Base-by-base conservation (phyloP, 306 rosid genomes). In the Trifolium pratense region DNA sequence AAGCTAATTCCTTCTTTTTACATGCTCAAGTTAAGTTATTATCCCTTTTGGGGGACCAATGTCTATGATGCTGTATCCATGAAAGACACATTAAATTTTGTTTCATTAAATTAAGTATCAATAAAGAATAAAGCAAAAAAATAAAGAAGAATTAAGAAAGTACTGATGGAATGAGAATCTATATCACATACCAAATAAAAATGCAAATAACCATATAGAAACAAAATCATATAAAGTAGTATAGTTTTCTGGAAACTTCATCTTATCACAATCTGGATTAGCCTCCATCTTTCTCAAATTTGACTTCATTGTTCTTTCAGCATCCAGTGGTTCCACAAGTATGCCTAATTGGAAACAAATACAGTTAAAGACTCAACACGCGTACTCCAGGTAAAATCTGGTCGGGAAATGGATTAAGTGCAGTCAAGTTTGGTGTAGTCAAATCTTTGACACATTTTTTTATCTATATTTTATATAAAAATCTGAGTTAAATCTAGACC, bases 291-390 rank as follows among this genome's bases (percentile, higher is more conserved):
- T 72, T 32, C 1, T 26, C 78, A 71, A 56, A 55, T 21, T 20
- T 13, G 43, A 12, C 6, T 16, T 43, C 80, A 80, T 75, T 61
- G 65, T 14, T 10, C 7, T 42, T 10, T 51, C 20, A 42, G 58
- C 42, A 3, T 74, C 36, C 23, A 80, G 51, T 59, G 56, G 32
- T 60, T 60, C 83, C 18, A 74, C 76, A 37, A 68, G 60, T 40
- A 68, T 74, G 14, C 79, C 83, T 80, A 14, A 7, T 75, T 18
- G 5, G 21, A 21, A 56, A 58, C 23, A 56, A 13, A 56, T 15
- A 21, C 1, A 23, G 20, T 18, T 2, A 52, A 18, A 42, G 14
- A 52, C 58, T 52, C 58, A 18, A n/a, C n/a, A n/a, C n/a, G n/a
- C n/a, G n/a, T n/a, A n/a, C n/a, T n/a, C n/a, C n/a, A n/a, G n/a